These are phyloP conservation scores for Monoraphidium neglectum DNA, from an alignment of 139 green algal genomes.

Conservation along the genomic window DNA sequence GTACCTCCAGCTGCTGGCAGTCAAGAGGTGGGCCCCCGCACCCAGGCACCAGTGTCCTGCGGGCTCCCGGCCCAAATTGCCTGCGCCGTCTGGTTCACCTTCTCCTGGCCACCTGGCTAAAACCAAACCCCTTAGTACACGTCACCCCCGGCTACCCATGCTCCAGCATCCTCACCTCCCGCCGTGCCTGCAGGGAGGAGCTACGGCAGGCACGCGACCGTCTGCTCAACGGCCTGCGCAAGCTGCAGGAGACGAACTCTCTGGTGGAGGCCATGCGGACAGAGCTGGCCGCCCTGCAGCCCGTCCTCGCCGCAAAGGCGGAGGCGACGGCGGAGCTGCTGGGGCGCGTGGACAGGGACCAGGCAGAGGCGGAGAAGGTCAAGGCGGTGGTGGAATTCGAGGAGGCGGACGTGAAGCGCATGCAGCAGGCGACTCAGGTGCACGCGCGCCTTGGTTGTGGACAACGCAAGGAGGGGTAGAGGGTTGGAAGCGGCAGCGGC, in stretches of 20 bases:
- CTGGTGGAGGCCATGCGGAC: constrained; percentile 82
- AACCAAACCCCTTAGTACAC: too few relatives aligned
- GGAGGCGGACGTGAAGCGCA: constrained; percentile 75
- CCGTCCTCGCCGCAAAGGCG: constrained; percentile 75
- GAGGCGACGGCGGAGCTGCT: constrained; percentile 72
- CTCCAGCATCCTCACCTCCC: background rate
- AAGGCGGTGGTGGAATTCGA: constrained; percentile 67
- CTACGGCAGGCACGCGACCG: constrained; percentile 55
- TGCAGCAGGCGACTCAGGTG: constrained; percentile 52
- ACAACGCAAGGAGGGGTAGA: background rate
- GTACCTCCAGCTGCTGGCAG: constrained; percentile 70
- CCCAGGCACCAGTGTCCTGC: too few relatives aligned
- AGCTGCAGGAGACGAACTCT: constrained; percentile 81
- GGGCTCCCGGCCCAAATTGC: too few relatives aligned
- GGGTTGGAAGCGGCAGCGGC: background rate
- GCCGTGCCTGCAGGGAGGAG: constrained; percentile 38
- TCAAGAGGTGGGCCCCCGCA: constrained; percentile 63
- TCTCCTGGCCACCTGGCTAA: too few relatives aligned
- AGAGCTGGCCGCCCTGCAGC: constrained; percentile 73
- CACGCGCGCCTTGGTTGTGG: background rate
- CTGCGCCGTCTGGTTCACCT: background rate
- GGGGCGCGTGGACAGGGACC: constrained; percentile 36
- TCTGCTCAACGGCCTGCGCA: constrained; percentile 79
- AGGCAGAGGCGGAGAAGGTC: constrained; percentile 75
- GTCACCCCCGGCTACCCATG: too few relatives aligned